Percentiles rank a stretch among this genome's conserved stretches.
phyloP scores from a whole-genome alignment of 2,329 filamentous ascomycete species.

The Dactylellina sp. region DNA sequence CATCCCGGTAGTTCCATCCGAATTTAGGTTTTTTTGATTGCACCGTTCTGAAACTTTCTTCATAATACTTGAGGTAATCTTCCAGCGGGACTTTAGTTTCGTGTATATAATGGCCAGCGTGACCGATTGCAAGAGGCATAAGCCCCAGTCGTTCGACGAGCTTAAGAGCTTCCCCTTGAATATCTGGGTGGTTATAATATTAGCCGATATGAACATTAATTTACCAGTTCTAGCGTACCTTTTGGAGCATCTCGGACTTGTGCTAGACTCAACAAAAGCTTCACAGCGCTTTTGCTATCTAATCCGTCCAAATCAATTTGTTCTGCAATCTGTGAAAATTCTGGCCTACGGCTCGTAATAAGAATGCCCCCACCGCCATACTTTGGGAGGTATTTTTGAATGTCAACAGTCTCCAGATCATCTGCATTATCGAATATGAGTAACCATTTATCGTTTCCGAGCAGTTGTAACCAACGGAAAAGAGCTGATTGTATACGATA shows the following conservation, averaged over 20 bases:
- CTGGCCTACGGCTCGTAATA: slow-evolving; percentile 21
- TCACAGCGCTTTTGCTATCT: not conserved
- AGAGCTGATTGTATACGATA: not conserved
- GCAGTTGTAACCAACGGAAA: slow-evolving; percentile 12
- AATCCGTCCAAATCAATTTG: slow-evolving; percentile 14
- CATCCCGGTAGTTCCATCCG: slow-evolving; percentile 38
- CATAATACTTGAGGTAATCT: slow-evolving; percentile 46
- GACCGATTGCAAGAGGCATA: slow-evolving; percentile 39
- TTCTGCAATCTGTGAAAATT: slow-evolving; percentile 12
- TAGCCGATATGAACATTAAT: too few species aligned
- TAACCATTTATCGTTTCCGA: slow-evolving; percentile 17
- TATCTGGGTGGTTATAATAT: not conserved
- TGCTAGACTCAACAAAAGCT: slow-evolving; percentile 1
- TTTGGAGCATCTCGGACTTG: not conserved
- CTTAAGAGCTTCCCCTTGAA: slow-evolving; percentile 10
- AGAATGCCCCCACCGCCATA: slow-evolving; percentile 12
- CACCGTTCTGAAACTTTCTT: slow-evolving; percentile 40
- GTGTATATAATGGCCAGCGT: slow-evolving; percentile 42
- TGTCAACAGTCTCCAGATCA: slow-evolving; percentile 24
- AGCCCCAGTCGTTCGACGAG: slow-evolving; percentile 43
- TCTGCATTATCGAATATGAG: slow-evolving; percentile 37
- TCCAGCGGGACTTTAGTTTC: slow-evolving; percentile 47
- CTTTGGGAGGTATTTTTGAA: slow-evolving; percentile 24
- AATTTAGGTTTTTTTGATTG: slow-evolving; percentile 34
- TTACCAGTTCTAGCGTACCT: slow-evolving; percentile 3